Conservation (phyloP, 768 basidiomycete species). For the Pleurotus salmoneostramineus region DNA sequence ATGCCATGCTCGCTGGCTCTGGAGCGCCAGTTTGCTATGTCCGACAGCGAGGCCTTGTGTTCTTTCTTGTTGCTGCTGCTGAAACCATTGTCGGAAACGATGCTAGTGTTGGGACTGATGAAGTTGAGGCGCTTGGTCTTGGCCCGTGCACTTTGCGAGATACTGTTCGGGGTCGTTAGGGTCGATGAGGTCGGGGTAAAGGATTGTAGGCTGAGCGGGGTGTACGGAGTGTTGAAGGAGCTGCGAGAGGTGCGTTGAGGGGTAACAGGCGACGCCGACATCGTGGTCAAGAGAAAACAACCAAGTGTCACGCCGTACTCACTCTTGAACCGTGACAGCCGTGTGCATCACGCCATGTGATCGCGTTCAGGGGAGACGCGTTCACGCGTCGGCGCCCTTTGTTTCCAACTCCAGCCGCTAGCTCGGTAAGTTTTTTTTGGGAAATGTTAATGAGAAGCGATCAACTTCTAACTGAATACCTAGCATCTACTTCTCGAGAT, state of each 20-base stretch:
- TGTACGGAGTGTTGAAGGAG: constrained; percentile 51
- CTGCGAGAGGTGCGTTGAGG: constrained; percentile 12
- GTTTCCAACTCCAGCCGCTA: too few species aligned
- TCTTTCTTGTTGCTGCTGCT: constrained; percentile 12
- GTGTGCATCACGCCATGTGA: constrained; percentile 4
- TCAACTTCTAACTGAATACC: too few species aligned
- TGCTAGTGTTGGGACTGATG: constrained; percentile 8
- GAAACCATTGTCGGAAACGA: background rate
- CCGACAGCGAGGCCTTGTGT: constrained; percentile 45
- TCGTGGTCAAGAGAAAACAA: constrained; percentile 5
- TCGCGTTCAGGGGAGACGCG: background rate
- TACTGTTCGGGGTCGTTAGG: constrained; percentile 58
- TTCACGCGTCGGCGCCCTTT: too few species aligned
- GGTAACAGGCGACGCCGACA: constrained; percentile 11
- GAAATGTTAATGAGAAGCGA: too few species aligned
- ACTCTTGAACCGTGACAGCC: constrained; percentile 5
- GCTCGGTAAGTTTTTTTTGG: too few species aligned
- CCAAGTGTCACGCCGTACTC: background rate
- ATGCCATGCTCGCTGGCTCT: constrained; percentile 71
- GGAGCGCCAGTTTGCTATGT: constrained; percentile 70
- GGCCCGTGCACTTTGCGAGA: constrained; percentile 16
- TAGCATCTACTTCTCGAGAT: too few species aligned
- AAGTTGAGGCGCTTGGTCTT: constrained; percentile 8
- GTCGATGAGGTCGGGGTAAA: constrained; percentile 50
- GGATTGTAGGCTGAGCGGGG: constrained; percentile 66